Evolutionary conservation across 2,329 filamentous ascomycete species (phyloP), one percentile per base, ranked within the genome.

Genomic region (Didymella sp.): DNA sequence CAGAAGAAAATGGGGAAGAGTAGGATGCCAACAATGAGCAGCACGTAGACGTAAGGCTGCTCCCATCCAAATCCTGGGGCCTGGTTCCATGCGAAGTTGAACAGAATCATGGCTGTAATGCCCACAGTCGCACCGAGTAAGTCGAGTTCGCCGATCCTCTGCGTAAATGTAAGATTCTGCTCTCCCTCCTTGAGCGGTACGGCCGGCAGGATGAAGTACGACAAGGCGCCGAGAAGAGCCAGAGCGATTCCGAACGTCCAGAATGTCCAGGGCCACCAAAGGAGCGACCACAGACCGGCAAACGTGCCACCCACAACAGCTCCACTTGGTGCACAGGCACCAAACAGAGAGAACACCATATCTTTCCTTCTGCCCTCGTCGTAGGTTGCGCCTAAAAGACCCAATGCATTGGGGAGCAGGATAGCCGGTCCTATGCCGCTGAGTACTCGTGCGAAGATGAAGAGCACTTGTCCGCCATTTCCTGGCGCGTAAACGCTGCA

Each of bases 1-100:
- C 80, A 80, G 48, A 85, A 80, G 67, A 90, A 90, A 1, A 79
- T 64, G 0, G 71, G 74, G 2, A 87, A 72, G 2, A 89, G 73
- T 0, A 86, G 33, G 2, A 85, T 54, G 0, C 87, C 86, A 2
- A 88, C 58, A 33, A 89, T 81, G 0, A 90, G 76, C 0, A 84
- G 74, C 0, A 83, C 75, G 56, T 84, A 82, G n/a, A 87, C 78
- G 52, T 85, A 85, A 0, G 84, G 77, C 6, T 79, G 77, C 1
- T 74, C 62, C 87, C 87, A 89, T 1, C 85, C 85, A 1, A 80
- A 82, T 0, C 84, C 77, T 0, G 85, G 81, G 0, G 84, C 86
- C 67, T 89, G 86, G 56, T 87, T 89, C 85, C 85, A 89, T 0
- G 86, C 84, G 63, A 89, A 85, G 68, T 88, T 89, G 73, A 89